phyloP scores from a whole-genome alignment of 495 filamentous ascomycete genomes.

The Immersiella caudata region DNA sequence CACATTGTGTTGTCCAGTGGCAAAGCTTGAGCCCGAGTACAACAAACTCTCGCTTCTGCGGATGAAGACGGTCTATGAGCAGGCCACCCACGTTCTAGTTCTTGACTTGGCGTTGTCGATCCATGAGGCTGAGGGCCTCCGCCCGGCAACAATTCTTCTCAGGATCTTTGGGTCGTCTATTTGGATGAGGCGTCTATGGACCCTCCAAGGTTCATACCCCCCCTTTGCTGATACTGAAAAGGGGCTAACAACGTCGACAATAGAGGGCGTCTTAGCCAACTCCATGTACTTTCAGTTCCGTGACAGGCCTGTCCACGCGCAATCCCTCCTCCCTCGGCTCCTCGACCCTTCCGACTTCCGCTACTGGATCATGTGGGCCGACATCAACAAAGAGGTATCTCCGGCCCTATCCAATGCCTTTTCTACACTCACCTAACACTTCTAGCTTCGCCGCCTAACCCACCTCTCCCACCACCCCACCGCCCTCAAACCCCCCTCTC shows the following conservation, averaged over 20 bases:
- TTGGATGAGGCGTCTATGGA: slow-evolving; percentile 38
- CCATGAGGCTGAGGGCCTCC: slow-evolving; percentile 13
- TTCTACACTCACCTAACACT: neutral
- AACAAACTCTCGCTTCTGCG: slow-evolving; percentile 30
- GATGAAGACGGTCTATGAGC: slow-evolving; percentile 31
- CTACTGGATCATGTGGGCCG: slow-evolving; percentile 14
- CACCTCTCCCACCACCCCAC: slow-evolving; percentile 18
- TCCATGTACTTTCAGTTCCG: slow-evolving; percentile 35
- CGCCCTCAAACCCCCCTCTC: neutral
- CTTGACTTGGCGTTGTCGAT: slow-evolving; percentile 29
- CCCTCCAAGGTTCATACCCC: slow-evolving; percentile 26
- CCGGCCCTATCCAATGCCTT: slow-evolving; percentile 7
- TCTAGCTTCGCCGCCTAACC: neutral
- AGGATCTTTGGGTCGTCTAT: slow-evolving; percentile 31
- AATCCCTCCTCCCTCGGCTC: slow-evolving; percentile 11
- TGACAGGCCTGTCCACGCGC: slow-evolving; percentile 23
- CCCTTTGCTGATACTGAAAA: neutral
- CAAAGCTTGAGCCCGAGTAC: slow-evolving; percentile 10
- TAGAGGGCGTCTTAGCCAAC: slow-evolving; percentile 31
- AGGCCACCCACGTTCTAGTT: slow-evolving; percentile 35
- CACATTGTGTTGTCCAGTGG: slow-evolving; percentile 38
- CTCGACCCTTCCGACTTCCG: slow-evolving; percentile 7
- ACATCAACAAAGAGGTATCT: slow-evolving; percentile 13
- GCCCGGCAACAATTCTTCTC: slow-evolving; percentile 16
- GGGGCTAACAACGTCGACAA: neutral